Conservation (phyloP, 75 land plant genomes). For the Selaginella tamariscina region DNA sequence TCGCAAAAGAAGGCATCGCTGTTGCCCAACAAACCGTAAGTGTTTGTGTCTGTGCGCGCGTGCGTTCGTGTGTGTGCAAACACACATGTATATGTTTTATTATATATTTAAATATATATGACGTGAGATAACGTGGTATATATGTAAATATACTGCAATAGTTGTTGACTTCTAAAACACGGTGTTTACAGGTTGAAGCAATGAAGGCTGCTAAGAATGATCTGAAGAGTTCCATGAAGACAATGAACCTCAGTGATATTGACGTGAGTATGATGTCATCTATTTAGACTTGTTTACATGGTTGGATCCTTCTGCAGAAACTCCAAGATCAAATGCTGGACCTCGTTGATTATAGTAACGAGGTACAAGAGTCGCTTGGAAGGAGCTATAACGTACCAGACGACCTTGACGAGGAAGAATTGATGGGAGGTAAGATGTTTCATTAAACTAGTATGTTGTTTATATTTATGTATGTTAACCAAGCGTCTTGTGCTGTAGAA, state of each 20-base stretch:
- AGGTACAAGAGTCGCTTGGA: slow-evolving; percentile 97
- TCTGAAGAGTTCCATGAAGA: slow-evolving; percentile 95
- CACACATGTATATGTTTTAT: background rate
- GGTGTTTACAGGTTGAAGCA: slow-evolving; percentile 63
- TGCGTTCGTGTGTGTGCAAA: background rate
- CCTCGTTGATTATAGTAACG: slow-evolving; percentile 85
- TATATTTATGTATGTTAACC: no score
- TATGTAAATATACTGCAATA: background rate
- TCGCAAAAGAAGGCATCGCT: slow-evolving; percentile 89
- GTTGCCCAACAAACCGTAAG: slow-evolving; percentile 95
- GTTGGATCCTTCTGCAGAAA: slow-evolving; percentile 40
- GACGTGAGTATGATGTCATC: slow-evolving; percentile 71
- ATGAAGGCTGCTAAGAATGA: slow-evolving; percentile 96
- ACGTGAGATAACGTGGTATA: no score
- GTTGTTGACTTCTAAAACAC: background rate
- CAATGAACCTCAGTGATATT: slow-evolving; percentile 83
- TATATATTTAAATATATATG: background rate
- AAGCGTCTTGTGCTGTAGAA: slow-evolving; percentile 39
- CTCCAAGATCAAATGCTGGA: slow-evolving; percentile 99
- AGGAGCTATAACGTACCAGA: slow-evolving; percentile 97
- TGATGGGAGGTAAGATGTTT: slow-evolving; percentile 75
- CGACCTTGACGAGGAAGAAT: slow-evolving; percentile 97
- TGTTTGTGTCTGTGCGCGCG: background rate
- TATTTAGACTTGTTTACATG: no score
- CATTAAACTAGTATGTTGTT: background rate